Conservation (phyloP, 1,284 basidiomycete genomes). For the Grifola frondosa region DNA sequence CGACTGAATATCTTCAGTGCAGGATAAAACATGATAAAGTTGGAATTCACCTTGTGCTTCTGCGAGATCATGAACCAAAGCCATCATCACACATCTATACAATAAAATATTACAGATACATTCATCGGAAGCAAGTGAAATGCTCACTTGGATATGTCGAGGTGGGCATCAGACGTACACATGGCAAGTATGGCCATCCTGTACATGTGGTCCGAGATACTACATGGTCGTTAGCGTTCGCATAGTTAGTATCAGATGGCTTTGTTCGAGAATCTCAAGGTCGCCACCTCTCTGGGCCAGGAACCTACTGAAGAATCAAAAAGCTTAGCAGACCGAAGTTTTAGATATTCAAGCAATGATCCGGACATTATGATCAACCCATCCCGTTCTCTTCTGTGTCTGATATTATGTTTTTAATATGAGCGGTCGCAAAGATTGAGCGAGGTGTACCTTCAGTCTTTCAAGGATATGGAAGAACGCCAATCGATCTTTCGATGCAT, state of each 20-base stretch:
- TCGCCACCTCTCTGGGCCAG: slow-evolving; percentile 73
- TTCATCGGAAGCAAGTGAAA: too few species aligned
- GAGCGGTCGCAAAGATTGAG: neutral
- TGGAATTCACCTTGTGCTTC: slow-evolving; percentile 81
- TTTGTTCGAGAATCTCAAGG: too few species aligned
- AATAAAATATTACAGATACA: too few species aligned
- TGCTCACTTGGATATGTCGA: slow-evolving; percentile 77
- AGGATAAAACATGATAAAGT: neutral
- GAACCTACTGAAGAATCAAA: slow-evolving; percentile 50
- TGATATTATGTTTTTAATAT: slow-evolving; percentile 39
- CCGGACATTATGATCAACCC: slow-evolving; percentile 80
- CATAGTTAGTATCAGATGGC: too few species aligned
- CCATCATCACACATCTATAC: slow-evolving; percentile 83
- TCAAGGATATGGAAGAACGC: slow-evolving; percentile 90
- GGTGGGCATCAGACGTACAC: slow-evolving; percentile 66
- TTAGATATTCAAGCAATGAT: neutral
- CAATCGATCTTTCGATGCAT: slow-evolving; percentile 64
- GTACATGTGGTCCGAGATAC: slow-evolving; percentile 98
- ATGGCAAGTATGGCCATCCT: slow-evolving; percentile 92
- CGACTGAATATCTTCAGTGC: slow-evolving; percentile 49
- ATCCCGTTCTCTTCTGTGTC: slow-evolving; percentile 95
- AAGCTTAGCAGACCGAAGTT: neutral
- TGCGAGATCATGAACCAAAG: slow-evolving; percentile 92
- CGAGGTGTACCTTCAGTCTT: slow-evolving; percentile 68
- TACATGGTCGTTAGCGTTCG: slow-evolving; percentile 29